Evolutionary conservation across 2,329 filamentous ascomycete species (phyloP).

Genomic region (Apiospora kogelbergensis): DNA sequence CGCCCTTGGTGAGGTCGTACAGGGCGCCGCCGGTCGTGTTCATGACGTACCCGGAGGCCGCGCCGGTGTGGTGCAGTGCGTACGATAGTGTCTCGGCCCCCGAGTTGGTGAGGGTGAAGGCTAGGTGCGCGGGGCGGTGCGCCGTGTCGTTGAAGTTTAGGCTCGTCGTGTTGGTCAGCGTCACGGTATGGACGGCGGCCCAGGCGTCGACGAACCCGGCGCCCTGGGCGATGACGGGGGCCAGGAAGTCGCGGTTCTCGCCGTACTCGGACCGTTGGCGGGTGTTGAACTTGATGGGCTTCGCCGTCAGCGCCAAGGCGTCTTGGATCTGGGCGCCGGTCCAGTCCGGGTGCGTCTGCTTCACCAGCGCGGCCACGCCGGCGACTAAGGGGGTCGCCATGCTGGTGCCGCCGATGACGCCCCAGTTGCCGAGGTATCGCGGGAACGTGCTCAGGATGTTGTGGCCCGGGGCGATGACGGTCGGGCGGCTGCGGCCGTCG

Average conservation of each 20-base stretch:
- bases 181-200: neutral
- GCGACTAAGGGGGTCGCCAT: neutral
- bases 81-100: neutral
- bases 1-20: neutral
- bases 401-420: neutral
- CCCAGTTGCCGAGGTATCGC: neutral
- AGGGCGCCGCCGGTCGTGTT: neutral
- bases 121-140: neutral
- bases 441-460: constrained; percentile 5
- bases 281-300: neutral
- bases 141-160: constrained; percentile 6
- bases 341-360: neutral
- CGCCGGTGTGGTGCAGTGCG: neutral
- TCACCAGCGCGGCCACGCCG: neutral
- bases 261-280: neutral
- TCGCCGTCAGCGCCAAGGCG: neutral
- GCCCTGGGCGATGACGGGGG: neutral
- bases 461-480: neutral
- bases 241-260: neutral
- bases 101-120: neutral
- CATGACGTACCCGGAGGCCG: neutral
- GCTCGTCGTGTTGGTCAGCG: neutral
- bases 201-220: constrained; percentile 1
- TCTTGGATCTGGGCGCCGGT: neutral
- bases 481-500: neutral